Conservation (phyloP, 768 basidiomycete species). For the Exsudoporus frostii region DNA sequence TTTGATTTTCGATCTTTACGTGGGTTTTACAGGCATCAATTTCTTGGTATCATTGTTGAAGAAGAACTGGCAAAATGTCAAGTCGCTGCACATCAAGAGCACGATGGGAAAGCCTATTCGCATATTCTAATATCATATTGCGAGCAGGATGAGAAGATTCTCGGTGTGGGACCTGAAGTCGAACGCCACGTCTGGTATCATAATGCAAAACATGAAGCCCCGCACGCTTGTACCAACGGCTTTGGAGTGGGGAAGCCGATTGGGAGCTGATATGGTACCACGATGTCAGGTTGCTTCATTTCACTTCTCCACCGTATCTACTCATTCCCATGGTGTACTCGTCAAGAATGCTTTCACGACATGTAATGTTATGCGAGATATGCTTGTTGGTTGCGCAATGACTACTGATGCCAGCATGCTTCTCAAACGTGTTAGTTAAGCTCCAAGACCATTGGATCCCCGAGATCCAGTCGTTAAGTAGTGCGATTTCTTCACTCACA, state of each 20-base stretch:
- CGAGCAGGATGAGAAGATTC: slow-evolving; percentile 4
- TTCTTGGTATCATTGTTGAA: slow-evolving; percentile 98
- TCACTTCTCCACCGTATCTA: slow-evolving; percentile 9
- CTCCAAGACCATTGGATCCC: slow-evolving; percentile 4
- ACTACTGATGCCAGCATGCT: slow-evolving; percentile 10
- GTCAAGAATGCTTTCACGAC: slow-evolving; percentile 15
- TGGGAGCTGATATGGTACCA: slow-evolving; percentile 76
- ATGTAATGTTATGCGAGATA: slow-evolving; percentile 7
- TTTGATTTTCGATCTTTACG: background rate
- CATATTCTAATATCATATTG: slow-evolving; percentile 60
- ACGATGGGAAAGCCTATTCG: slow-evolving; percentile 99
- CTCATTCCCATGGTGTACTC: slow-evolving; percentile 23
- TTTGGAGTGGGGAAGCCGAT: slow-evolving; percentile 68
- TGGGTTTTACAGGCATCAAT: slow-evolving; percentile 78
- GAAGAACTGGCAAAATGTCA: slow-evolving; percentile 99
- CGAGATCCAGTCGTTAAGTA: background rate
- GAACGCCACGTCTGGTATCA: slow-evolving; percentile 35
- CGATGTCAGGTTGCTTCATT: slow-evolving; percentile 19
- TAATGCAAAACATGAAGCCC: slow-evolving; percentile 93
- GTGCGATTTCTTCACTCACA: background rate
- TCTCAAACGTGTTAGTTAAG: slow-evolving; percentile 3
- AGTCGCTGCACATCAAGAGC: slow-evolving; percentile 96
- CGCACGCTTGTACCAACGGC: slow-evolving; percentile 99
- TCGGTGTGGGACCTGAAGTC: slow-evolving; percentile 14
- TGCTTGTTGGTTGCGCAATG: background rate